These are phyloP conservation scores for Solanum chiquidenum DNA, from an alignment of 257 asterid species.

Conservation along the genomic window DNA sequence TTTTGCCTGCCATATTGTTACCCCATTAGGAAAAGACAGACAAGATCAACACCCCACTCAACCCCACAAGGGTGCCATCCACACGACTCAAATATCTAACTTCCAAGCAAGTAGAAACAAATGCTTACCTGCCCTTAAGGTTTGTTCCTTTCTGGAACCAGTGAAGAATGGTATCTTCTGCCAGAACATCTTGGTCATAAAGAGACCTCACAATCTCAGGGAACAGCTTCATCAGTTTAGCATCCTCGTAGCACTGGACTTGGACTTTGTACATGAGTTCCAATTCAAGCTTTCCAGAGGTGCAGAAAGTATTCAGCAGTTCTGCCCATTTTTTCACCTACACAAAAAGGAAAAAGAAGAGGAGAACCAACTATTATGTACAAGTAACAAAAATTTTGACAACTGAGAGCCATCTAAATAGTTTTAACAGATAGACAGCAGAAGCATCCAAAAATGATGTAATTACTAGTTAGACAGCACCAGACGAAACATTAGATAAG, in stretches of 20 bases:
- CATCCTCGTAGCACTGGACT: conserved; percentile 93
- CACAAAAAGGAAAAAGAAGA: not conserved
- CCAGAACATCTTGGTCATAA: conserved; percentile 89
- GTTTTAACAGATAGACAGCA: not conserved
- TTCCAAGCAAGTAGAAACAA: not conserved
- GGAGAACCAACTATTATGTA: not conserved
- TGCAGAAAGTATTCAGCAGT: conserved; percentile 73
- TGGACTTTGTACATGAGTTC: conserved; percentile 95
- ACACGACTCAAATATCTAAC: not conserved
- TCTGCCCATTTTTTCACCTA: conserved; percentile 91
- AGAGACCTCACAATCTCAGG: conserved; percentile 93
- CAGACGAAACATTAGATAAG: not conserved
- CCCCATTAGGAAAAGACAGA: not conserved
- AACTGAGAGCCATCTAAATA: not conserved
- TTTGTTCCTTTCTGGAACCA: conserved; percentile 94
- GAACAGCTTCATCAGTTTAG: conserved; percentile 88
- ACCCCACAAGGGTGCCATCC: not conserved
- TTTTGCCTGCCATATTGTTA: conserved; percentile 42
- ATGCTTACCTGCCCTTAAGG: conserved; percentile 75
- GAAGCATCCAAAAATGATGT: not conserved
- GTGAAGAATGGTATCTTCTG: conserved; percentile 91
- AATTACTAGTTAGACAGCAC: not conserved
- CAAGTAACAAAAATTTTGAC: not conserved
- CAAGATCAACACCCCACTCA: not conserved
- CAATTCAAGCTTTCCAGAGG: conserved; percentile 77